phyloP scores from a whole-genome alignment of 2,329 filamentous ascomycete genomes.

The Westerdykella ornata region DNA sequence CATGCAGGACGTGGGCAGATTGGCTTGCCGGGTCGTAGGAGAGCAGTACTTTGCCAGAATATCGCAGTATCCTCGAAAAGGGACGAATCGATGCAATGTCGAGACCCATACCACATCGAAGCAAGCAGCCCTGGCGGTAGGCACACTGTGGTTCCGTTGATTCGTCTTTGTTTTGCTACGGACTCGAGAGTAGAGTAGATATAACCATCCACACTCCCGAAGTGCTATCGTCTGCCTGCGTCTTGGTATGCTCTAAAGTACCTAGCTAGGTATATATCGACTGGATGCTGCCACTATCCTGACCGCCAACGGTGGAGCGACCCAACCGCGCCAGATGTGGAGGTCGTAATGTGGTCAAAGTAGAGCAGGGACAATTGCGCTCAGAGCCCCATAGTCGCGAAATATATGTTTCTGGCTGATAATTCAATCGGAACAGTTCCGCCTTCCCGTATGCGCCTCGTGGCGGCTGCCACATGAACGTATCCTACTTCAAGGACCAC shows the following conservation, averaged over 20 bases:
- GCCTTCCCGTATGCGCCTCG: too few relatives aligned
- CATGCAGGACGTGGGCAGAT: too few relatives aligned
- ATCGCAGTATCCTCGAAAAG: too few relatives aligned
- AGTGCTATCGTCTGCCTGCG: constrained; percentile 44
- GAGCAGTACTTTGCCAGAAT: too few relatives aligned
- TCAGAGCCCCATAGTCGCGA: too few relatives aligned
- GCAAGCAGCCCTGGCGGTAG: constrained; percentile 33
- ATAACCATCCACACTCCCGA: constrained; percentile 33
- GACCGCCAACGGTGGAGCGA: constrained; percentile 29
- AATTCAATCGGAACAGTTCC: too few relatives aligned
- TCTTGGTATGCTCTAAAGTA: constrained; percentile 57
- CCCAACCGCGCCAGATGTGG: constrained; percentile 28
- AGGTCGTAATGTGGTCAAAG: constrained; percentile 27
- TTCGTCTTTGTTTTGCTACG: constrained; percentile 60
- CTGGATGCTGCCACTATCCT: constrained; percentile 53
- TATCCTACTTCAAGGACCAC: too few relatives aligned
- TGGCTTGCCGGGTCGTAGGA: too few relatives aligned
- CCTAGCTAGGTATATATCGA: constrained; percentile 51
- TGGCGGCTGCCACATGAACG: too few relatives aligned
- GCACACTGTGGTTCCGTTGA: constrained; percentile 39
- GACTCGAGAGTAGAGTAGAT: constrained; percentile 64
- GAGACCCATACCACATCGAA: constrained; percentile 11
- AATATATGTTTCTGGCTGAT: too few relatives aligned
- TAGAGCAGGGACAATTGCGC: constrained; percentile 14
- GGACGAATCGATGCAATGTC: too few relatives aligned